Evolutionary conservation across 805 yeast genomes (phyloP).

Genomic region (Candida piceae): DNA sequence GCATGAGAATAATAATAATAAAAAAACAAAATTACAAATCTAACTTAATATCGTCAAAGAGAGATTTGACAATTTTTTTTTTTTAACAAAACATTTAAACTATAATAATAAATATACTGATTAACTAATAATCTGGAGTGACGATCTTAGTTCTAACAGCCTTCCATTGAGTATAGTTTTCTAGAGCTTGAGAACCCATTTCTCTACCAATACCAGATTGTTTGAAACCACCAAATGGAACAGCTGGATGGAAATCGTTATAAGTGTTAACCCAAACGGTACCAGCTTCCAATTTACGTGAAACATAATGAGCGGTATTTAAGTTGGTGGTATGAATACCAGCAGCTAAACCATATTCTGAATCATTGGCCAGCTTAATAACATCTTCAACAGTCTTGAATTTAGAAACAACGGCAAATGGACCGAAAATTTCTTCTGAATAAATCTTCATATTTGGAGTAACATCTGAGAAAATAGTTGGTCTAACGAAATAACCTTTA

Average conservation of each 20-base stretch:
- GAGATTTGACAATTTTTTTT: no score
- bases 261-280: slow-evolving; percentile 79
- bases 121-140: slow-evolving; percentile 20
- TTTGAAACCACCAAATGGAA: slow-evolving; percentile 80
- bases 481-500: slow-evolving; percentile 69
- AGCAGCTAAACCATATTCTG: slow-evolving; percentile 76
- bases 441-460: slow-evolving; percentile 57
- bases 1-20: no score
- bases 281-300: slow-evolving; percentile 66
- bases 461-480: slow-evolving; percentile 71
- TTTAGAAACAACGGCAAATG: slow-evolving; percentile 67
- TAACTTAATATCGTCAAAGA: no score
- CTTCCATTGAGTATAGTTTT: slow-evolving; percentile 69
- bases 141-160: slow-evolving; percentile 53
- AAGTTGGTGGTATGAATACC: slow-evolving; percentile 68
- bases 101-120: neutral
- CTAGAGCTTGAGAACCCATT: slow-evolving; percentile 77
- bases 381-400: slow-evolving; percentile 66
- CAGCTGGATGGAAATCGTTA: slow-evolving; percentile 68
- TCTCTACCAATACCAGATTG: slow-evolving; percentile 83
- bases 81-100: no score
- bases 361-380: slow-evolving; percentile 59
- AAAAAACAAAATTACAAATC: no score
- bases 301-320: slow-evolving; percentile 56
- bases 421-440: slow-evolving; percentile 75